Evolutionary conservation across 202 grass and related monocot genomes (phyloP).

Genomic region (Eragrostis tef): DNA sequence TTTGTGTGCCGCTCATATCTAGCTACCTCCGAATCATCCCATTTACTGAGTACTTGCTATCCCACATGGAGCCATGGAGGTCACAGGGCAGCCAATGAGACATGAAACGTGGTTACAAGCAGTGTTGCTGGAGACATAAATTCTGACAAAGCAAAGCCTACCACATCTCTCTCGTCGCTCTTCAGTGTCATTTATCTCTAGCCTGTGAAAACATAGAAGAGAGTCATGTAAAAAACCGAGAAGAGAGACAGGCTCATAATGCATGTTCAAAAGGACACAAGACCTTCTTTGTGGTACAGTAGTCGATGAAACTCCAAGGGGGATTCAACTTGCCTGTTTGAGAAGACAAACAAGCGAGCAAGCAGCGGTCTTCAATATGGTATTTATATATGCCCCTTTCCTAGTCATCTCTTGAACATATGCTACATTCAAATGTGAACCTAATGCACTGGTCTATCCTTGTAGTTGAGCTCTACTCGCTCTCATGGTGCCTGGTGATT

Average conservation of each 20-base stretch:
- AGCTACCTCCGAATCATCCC: conserved; percentile 46
- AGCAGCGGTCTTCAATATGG: conserved; percentile 44
- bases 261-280: conserved; percentile 70
- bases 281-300: conserved; percentile 65
- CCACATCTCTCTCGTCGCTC: conserved; percentile 43
- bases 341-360: conserved; percentile 50
- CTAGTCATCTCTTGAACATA: conserved; percentile 29
- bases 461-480: conserved; percentile 42
- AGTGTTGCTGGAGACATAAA: conserved; percentile 54
- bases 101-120: conserved; percentile 67
- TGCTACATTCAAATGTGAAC: conserved; percentile 30
- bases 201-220: conserved; percentile 36
- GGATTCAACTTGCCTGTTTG: conserved; percentile 46
- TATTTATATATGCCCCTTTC: conserved; percentile 21
- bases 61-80: conserved; percentile 55
- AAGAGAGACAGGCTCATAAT: conserved; percentile 48
- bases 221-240: not conserved
- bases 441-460: conserved; percentile 38
- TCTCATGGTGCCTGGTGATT: conserved; percentile 53
- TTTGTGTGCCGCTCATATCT: not conserved
- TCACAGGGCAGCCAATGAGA: conserved; percentile 61
- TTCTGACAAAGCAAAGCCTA: conserved; percentile 64
- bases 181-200: conserved; percentile 31
- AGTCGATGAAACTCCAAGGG: conserved; percentile 58
- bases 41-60: conserved; percentile 63